These are phyloP conservation scores for Arthrobotrys megalospora DNA, from an alignment of 2,329 filamentous ascomycete genomes.

Conservation along the genomic window DNA sequence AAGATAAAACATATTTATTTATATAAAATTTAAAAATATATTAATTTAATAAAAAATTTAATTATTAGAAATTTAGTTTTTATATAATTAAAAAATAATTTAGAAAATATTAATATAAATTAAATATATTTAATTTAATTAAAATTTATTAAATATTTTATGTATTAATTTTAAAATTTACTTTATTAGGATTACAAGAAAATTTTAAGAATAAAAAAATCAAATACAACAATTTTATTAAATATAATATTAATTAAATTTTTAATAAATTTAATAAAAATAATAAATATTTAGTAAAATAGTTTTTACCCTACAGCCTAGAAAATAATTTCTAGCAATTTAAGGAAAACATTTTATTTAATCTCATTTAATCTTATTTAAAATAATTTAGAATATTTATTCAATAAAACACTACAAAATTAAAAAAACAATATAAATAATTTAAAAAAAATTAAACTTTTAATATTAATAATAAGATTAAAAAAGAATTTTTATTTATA, in stretches of 20 bases:
- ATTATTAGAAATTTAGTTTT: slow-evolving; percentile 12
- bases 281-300: not conserved
- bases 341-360: no score
- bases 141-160: not conserved
- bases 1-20: no score
- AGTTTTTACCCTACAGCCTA: no score
- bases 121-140: slow-evolving; percentile 3
- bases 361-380: no score
- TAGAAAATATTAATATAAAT: slow-evolving; percentile 1
- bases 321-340: no score
- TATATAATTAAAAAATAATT: slow-evolving; percentile 7
- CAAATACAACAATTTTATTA: not conserved
- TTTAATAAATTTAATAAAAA: slow-evolving; percentile 3
- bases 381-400: no score
- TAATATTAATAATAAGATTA: not conserved
- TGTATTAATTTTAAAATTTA: not conserved
- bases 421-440: no score
- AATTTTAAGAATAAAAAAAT: not conserved
- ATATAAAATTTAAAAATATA: not conserved
- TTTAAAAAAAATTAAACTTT: not conserved
- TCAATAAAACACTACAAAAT: no score
- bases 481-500: no score
- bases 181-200: not conserved
- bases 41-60: slow-evolving; percentile 2
- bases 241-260: not conserved